A percentile compares a stretch with the other conserved stretches of the same genome.
phyloP scores from a whole-genome alignment of 257 asterid genomes.

The Ligustrum vulgare region DNA sequence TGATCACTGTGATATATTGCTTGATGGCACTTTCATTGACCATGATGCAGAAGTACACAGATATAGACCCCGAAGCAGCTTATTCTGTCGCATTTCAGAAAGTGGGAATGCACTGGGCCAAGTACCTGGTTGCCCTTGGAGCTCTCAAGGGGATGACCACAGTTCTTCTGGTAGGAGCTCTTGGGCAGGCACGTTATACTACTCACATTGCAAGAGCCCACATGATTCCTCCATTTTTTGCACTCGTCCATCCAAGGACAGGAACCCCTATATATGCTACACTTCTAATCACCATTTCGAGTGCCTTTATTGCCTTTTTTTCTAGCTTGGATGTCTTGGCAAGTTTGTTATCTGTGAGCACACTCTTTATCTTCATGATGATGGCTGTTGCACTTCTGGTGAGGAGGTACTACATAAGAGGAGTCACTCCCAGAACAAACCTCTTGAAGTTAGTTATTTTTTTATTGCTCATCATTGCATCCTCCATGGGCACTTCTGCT shows the following conservation, averaged over 20 bases:
- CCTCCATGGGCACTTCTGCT: constrained; percentile 56
- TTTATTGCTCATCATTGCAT: constrained; percentile 40
- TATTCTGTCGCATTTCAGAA: constrained; percentile 56
- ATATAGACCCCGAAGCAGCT: constrained; percentile 52
- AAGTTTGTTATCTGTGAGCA: constrained; percentile 44
- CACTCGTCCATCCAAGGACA: constrained; percentile 61
- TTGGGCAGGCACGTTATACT: constrained; percentile 59
- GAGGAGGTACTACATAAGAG: constrained; percentile 47
- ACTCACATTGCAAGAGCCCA: constrained; percentile 60
- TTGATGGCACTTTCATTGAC: constrained; percentile 58
- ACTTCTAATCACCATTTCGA: constrained; percentile 41
- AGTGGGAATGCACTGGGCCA: constrained; percentile 66
- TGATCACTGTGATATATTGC: constrained; percentile 59
- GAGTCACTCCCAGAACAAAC: constrained; percentile 35
- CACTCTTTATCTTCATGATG: constrained; percentile 56
- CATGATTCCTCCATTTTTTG: constrained; percentile 67
- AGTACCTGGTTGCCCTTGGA: constrained; percentile 55
- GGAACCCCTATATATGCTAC: constrained; percentile 66
- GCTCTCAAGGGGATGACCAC: constrained; percentile 70
- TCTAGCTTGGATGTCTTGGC: constrained; percentile 51
- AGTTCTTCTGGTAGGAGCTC: constrained; percentile 55
- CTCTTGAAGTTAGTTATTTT: constrained; percentile 32
- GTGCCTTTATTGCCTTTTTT: constrained; percentile 48
- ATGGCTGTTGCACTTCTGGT: constrained; percentile 64
- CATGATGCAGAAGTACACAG: constrained; percentile 56